Base-by-base conservation (phyloP, 176 grass and related monocot genomes). In the Zoysia pacifica region DNA sequence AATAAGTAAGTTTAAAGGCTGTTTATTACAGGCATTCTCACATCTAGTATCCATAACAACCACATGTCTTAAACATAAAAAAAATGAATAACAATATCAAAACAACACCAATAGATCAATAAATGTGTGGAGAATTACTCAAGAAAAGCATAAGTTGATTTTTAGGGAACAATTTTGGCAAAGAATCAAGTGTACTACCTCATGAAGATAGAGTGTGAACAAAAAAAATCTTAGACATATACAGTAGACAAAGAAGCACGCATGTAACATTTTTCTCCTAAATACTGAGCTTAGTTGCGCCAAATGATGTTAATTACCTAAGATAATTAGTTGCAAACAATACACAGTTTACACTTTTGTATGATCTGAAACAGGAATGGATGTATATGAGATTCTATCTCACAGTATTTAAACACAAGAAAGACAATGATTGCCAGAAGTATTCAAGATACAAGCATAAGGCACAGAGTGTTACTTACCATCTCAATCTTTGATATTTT, bases 401-500 rank as follows among this genome's bases (percentile, higher is more conserved):
- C 44, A 72, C 42, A 47, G 15, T 51, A 72, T 18, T 74, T 66
- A 38, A 15, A 28, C 45, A 65, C n/a, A 48, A 72, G 55, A 52
- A 53, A 77, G 46, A 64, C n/a, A 65, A 63, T 8, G 67, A 61
- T 51, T 11, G 63, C 64, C 55, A 75, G 39, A 9, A 38, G 5
- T 73, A 73, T 45, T 50, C 38, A 66, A 48, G 81, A 62, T 67
- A 72, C 20, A 72, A 16, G 62, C 16, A 67, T 70, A 67, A 69
- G 72, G 11, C 47, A 49, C 19, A 87, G 16, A 89, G 77, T 38
- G 41, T 69, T 54, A 64, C 79, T 76, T 91, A 99, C 96, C 90
- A 83, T 93, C 88, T 95, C 51, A 95, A 74, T 77, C 81, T 87
- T 82, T 91, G 84, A 71, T 91, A 90, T 75, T 99, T 99, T 46